Base-by-base conservation (phyloP, 805 yeast genomes). In the Cyberlindnera euphorbiae region DNA sequence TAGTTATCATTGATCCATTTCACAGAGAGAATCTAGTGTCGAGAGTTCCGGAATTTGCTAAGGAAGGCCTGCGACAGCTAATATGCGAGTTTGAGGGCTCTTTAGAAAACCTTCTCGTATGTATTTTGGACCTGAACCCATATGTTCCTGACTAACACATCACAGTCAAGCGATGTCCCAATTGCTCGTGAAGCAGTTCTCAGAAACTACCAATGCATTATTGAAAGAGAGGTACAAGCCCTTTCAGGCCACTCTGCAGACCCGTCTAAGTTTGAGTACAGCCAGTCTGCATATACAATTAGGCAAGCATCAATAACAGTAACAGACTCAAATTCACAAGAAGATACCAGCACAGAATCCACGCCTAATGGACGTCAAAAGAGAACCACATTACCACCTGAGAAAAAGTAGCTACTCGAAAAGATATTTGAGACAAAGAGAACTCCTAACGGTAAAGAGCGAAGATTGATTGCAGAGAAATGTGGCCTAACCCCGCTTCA, bases 391-490 rank as follows among this genome's bases (percentile, higher is more conserved):
- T 37, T 47, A 1, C 30, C 53, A 4, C 38, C 24, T 15, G 42
- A 38, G 8, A 28, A 39, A 2, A 42, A 28, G 15, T 22, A 12
- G 2, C 33, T 56, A 8, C 32, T 56, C 13, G 57, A 56, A 17
- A 32, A 35, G n/a, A 46, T 45, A 4, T 56, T 53, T 33, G 33
- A 38, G 16, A 29, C 33, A 2, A 52, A 51, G 17, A 45, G 54
- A 8, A 36, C 50, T 10, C 64, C 64, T 0, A 58, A 54, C 28
- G 49, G 55, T 15, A 37, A 36, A 18, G 64, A 60, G 17, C 42
- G 63, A 17, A 46, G 48, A 17, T 23, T 50, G 5, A 52, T 61
- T 15, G 62, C 63, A 2, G 48, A 53, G 16, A 51, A 47, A 31
- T 53, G 58, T 33, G 53, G 53, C 2, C 32, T 59, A 7, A 45